Evolutionary conservation across 768 basidiomycete genomes (phyloP), one percentile per base, ranked within the genome.

Genomic region (Boletus rufocinnamomeus): DNA sequence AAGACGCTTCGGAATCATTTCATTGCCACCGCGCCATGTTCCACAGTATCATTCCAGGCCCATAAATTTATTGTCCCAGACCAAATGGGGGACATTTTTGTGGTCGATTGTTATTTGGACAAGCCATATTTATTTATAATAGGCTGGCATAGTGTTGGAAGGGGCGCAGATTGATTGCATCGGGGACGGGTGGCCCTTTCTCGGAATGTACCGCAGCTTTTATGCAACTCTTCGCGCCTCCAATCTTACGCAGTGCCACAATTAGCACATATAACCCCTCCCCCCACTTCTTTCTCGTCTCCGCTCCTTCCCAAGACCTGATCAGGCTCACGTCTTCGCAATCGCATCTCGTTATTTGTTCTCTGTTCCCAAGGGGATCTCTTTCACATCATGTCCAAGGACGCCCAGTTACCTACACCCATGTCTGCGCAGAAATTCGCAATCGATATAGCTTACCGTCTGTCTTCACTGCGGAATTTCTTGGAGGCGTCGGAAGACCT

Each of bases 201-300:
- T 68, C 71, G 71, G 71, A 68, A 73, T 72, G 63, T 71, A 71
- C 71, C 71, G 69, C 68, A 62, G 47, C 54, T 58, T 49, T 68
- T 63, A 60, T 71, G 63, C 58, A 64, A 50, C 63, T 46, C 56
- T 69, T 47, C 52, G 40, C 52, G 60, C 62, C 57, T 63, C 54
- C 66, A 51, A 53, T 61, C 58, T 44, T 58, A 34, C 61, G 58
- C 68, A 50, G 64, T 73, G 66, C 65, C 65, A 70, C 69, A 65
- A 52, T 60, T 72, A 64, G 62, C 56, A 69, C 57, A 63, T 67
- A 63, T 60, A 63, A 54, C 68, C 56, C 57, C 60, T 59, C 57
- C 56, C 40, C 59, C 32, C 45, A 6, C 50, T 56, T 57, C 58
- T 59, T 48, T 50, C 55, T 56, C 48, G n/a, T 47, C 41, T 60